Evolutionary conservation across 2,329 filamentous ascomycete species (phyloP).

Genomic region (Ampelomyces quisqualis): DNA sequence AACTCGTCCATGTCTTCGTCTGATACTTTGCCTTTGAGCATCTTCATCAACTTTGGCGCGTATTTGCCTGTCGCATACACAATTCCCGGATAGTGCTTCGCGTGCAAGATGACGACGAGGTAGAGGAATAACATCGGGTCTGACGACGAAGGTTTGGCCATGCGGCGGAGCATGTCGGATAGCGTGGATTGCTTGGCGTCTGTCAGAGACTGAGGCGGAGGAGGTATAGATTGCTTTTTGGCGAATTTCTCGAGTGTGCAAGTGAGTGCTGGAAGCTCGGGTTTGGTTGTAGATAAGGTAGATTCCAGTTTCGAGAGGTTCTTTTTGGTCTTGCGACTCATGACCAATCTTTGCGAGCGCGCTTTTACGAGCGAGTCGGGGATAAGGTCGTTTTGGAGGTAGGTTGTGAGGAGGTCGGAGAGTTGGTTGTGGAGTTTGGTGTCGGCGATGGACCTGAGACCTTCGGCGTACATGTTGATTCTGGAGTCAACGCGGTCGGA

Average conservation of each 20-base stretch:
- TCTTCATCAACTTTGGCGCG: constrained; percentile 44
- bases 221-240: constrained; percentile 34
- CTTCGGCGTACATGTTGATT: constrained; percentile 28
- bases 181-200: constrained; percentile 31
- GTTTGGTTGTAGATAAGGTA: constrained; percentile 9
- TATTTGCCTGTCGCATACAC: constrained; percentile 47
- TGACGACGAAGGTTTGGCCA: constrained; percentile 40
- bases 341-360: constrained; percentile 30
- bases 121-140: constrained; percentile 43
- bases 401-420: constrained; percentile 31
- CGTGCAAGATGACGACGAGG: constrained; percentile 37
- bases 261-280: constrained; percentile 10
- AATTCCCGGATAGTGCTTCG: constrained; percentile 33
- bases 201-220: not conserved
- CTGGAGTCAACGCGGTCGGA: constrained; percentile 31
- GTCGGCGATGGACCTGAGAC: constrained; percentile 27
- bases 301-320: constrained; percentile 32
- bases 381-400: constrained; percentile 38
- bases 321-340: constrained; percentile 36
- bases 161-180: constrained; percentile 35
- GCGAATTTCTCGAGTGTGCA: constrained; percentile 35
- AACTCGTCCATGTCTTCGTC: constrained; percentile 31
- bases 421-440: constrained; percentile 39
- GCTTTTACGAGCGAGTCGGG: constrained; percentile 37
- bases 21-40: constrained; percentile 28